Evolutionary conservation across 345 rosid species (phyloP), one percentile per base, ranked within the genome.

Genomic region (Eutrema yunnanense): DNA sequence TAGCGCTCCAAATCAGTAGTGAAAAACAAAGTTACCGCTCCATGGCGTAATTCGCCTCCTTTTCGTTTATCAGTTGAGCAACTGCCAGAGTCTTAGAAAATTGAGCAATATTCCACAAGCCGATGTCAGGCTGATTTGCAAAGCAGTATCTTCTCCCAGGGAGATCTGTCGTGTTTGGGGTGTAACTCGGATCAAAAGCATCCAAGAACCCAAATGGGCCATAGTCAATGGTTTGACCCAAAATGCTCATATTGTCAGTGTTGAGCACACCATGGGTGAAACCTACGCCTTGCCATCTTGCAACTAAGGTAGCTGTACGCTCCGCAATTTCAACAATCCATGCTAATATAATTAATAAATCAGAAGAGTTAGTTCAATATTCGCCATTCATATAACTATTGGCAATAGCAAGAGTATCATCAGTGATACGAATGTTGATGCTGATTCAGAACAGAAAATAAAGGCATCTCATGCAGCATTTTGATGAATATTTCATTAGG

Each of bases 141-240:
- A 92, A 95, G 75, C 96, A 90, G 80, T 95, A 92, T 76, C 99
- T 84, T 83, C 96, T 85, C 44, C 99, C 98, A 0, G 98, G 98
- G 81, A 95, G 92, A 86, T 95, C 99, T 3, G 99, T 95, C 13
- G 98, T 95, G 76, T 95, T 95, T 7, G 99, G 99, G 48, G 98
- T 95, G 79, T 65, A 95, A 82, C 92, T 90, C 33, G 96, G 99
- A 81, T 92, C 99, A 79, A 95, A 95, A 51, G 98, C 96, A 81
- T 95, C 99, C 80, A 95, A 80, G 82, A 95, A 95, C 44, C 99
- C 99, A 63, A 95, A 95, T 2, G 99, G 99, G 56, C 98, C 99
- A 72, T 95, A 95, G 84, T 95, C 96, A 62, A 95, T 92, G 5
- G 98, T 92, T 52, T 88, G 93, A 54, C 99, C 99, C 71, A 92